Conservation (phyloP, 2,329 filamentous ascomycete species). For the Pseudogymnoascus pannorum region DNA sequence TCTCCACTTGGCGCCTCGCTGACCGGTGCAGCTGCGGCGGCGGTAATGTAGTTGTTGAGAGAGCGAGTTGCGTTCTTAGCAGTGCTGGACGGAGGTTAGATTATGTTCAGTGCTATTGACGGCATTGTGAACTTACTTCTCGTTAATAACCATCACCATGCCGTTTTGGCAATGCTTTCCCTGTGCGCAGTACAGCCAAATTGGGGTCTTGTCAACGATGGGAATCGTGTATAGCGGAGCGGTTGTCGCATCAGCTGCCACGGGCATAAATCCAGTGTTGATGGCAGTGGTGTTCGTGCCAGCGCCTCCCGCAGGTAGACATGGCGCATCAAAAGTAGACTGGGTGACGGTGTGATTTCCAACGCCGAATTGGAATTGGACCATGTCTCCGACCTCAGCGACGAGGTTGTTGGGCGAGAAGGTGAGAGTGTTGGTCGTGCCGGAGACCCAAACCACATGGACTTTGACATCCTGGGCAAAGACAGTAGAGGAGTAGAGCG, state of each 20-base stretch:
- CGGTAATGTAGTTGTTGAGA: constrained; percentile 33
- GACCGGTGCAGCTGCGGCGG: constrained; percentile 33
- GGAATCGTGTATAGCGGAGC: constrained; percentile 64
- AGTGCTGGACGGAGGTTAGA: constrained; percentile 15
- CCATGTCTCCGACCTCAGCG: constrained; percentile 54
- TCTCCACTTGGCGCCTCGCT: constrained; percentile 34
- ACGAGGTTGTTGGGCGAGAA: constrained; percentile 61
- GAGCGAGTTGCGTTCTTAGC: constrained; percentile 45
- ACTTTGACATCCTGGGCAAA: constrained; percentile 31
- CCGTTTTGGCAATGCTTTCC: constrained; percentile 59
- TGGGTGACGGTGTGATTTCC: constrained; percentile 75
- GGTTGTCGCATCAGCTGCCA: constrained; percentile 42
- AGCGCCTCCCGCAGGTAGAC: constrained; percentile 49
- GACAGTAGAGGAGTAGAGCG: not conserved
- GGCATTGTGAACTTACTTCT: constrained; percentile 39
- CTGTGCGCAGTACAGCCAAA: constrained; percentile 76
- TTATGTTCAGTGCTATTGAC: constrained; percentile 30
- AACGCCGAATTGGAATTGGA: constrained; percentile 60
- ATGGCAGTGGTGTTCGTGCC: constrained; percentile 47
- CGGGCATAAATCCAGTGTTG: constrained; percentile 62
- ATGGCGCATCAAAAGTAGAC: constrained; percentile 66
- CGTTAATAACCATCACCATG: constrained; percentile 37
- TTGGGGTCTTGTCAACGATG: constrained; percentile 60
- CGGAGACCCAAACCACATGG: constrained; percentile 59
- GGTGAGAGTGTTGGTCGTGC: constrained; percentile 38